Conservation (phyloP, 1,139 yeast genomes). For the Taphrina wiesneri region DNA sequence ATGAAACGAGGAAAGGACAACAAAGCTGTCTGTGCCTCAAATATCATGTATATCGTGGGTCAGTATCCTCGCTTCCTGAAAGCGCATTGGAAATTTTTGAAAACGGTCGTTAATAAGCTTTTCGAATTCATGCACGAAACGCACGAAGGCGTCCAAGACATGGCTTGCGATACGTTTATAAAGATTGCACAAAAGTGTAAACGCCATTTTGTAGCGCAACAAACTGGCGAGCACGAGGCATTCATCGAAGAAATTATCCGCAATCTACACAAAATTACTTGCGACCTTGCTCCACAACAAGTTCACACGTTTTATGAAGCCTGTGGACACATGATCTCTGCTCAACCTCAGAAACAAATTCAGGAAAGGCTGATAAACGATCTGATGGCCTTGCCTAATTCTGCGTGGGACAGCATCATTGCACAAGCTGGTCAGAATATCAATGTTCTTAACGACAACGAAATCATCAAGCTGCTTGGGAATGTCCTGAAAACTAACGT, state of each 20-base stretch:
- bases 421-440: conserved; percentile 88
- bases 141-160: conserved; percentile 92
- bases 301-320: conserved; percentile 98
- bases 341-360: conserved; percentile 64
- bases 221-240: conserved; percentile 85
- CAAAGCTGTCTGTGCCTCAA: conserved; percentile 98
- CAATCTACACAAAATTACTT: conserved; percentile 79
- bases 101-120: conserved; percentile 90
- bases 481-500: conserved; percentile 93
- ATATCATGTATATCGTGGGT: conserved; percentile 98
- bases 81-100: conserved; percentile 96
- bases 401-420: conserved; percentile 81
- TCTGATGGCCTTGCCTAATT: conserved; percentile 83
- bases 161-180: conserved; percentile 99
- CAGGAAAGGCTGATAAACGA: conserved; percentile 75
- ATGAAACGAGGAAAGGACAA: conserved; percentile 96
- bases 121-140: conserved; percentile 99
- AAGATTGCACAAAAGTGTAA: conserved; percentile 94
- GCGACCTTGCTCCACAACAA: conserved; percentile 93
- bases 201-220: conserved; percentile 87
- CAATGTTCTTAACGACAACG: conserved; percentile 75
- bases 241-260: conserved; percentile 87
- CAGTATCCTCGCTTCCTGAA: conserved; percentile 96
- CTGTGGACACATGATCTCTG: conserved; percentile 89
- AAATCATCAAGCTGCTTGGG: conserved; percentile 87